These are phyloP conservation scores for Trichophyton verrucosum DNA, from an alignment of 2,329 filamentous ascomycete genomes.

Conservation along the genomic window DNA sequence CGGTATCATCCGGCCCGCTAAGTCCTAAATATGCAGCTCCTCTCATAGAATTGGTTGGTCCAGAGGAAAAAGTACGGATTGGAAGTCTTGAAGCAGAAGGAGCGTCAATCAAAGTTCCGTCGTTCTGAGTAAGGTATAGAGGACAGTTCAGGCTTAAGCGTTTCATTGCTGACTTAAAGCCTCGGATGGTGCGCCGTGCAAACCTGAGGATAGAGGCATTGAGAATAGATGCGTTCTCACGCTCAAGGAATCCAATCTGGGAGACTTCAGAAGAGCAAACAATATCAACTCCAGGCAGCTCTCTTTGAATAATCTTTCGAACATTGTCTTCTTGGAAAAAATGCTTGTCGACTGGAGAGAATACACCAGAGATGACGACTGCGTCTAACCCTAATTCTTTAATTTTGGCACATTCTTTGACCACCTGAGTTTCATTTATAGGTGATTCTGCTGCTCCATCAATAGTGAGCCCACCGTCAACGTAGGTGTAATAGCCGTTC, in stretches of 20 bases:
- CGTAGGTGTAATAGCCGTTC: constrained; percentile 35
- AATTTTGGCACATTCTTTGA: constrained; percentile 34
- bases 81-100: constrained; percentile 36
- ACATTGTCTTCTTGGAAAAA: constrained; percentile 42
- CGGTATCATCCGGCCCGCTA: not conserved
- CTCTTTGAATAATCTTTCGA: constrained; percentile 36
- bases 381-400: constrained; percentile 32
- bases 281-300: constrained; percentile 38
- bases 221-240: constrained; percentile 41
- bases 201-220: constrained; percentile 39
- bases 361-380: constrained; percentile 46
- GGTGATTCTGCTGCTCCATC: constrained; percentile 33
- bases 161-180: constrained; percentile 36
- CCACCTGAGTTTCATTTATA: constrained; percentile 34
- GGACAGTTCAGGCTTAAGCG: constrained; percentile 35
- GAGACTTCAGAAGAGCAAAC: constrained; percentile 42
- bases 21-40: constrained; percentile 33
- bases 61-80: constrained; percentile 41
- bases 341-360: constrained; percentile 45
- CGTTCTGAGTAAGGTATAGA: constrained; percentile 42
- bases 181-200: constrained; percentile 34
- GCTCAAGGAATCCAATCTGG: constrained; percentile 38
- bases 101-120: constrained; percentile 39
- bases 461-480: constrained; percentile 40
- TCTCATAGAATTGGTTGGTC: constrained; percentile 43